These are phyloP conservation scores for Rutstroemia sp. DNA, from an alignment of 2,329 filamentous ascomycete genomes.

Conservation along the genomic window DNA sequence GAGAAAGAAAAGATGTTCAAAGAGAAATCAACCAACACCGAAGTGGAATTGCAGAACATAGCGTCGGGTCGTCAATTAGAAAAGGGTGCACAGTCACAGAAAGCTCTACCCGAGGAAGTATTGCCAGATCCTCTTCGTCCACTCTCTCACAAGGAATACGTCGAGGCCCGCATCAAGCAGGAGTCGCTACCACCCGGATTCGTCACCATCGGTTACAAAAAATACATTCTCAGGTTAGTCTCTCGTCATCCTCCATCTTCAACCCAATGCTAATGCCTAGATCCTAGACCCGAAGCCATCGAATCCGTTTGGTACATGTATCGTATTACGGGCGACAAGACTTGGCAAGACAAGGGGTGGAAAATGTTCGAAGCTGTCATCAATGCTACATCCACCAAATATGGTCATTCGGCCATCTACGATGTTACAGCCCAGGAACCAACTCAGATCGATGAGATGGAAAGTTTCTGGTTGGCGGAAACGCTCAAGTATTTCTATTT, in stretches of 20 bases:
- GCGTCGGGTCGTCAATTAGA: constrained; percentile 13
- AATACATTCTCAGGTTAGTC: constrained; percentile 56
- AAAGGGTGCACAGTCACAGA: constrained; percentile 5
- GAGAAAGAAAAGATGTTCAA: constrained; percentile 4
- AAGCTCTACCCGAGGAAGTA: not conserved
- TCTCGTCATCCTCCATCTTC: constrained; percentile 5
- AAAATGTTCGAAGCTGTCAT: constrained; percentile 72
- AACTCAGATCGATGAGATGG: constrained; percentile 57
- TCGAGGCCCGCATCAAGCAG: constrained; percentile 37
- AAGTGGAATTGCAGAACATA: constrained; percentile 17
- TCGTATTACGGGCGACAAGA: constrained; percentile 72
- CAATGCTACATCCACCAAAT: constrained; percentile 55
- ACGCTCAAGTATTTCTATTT: constrained; percentile 91
- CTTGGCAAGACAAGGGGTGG: constrained; percentile 79
- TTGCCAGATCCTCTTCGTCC: constrained; percentile 22
- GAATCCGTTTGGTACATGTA: constrained; percentile 88
- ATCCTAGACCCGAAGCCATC: constrained; percentile 56
- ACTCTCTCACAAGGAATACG: constrained; percentile 46
- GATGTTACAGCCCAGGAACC: constrained; percentile 46
- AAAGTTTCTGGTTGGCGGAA: constrained; percentile 87
- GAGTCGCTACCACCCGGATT: constrained; percentile 46
- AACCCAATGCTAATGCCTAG: constrained; percentile 11
- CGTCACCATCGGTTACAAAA: constrained; percentile 35
- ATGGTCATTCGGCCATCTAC: constrained; percentile 63
- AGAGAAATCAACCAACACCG: constrained; percentile 14